Evolutionary conservation across 1,284 basidiomycete species (phyloP), one percentile per base, ranked within the genome.

Genomic region (Trametes hirsuta): DNA sequence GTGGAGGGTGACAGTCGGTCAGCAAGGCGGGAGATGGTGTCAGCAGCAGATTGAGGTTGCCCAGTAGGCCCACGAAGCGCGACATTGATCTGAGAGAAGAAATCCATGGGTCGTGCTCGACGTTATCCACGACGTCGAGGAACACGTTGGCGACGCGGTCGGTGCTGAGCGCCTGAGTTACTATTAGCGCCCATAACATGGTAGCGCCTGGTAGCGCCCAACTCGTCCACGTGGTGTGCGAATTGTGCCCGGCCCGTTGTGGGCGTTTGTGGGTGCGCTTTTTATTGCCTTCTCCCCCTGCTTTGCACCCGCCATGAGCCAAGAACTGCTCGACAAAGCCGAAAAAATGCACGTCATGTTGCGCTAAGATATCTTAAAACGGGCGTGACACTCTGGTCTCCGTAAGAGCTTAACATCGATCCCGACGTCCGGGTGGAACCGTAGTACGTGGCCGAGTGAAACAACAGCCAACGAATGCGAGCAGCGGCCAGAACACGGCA

Each of bases 1-100:
- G 92, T 90, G 2, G 90, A 86, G 12, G 94, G 93, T 34, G 93
- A 90, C 39, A 99, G 87, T 50, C 94, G 82, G 72, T 97, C 95
- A 65, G 90, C 91, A 61, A 98, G 89, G 66, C 90, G 89, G 47
- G 85, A 83, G 68, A 98, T 93, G 18, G 94, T 95, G 62, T 95
- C 93, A 15, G 84, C 78, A 1, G 95, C 84, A 0, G 91, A 92
- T 74, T 97, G 95, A 1, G 88, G 87, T 46, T 84, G 85, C 8
- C 89, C 90, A 5, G 86, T 85, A 12, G 90, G 90, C 30, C 90
- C 90, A 60, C 90, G 83, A 45, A 93, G 83, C 59, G 91, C 90
- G 52, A 88, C 86, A 75, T 92, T 91, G 5, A 89, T 91, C 73
- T 91, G 88, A 11, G 85, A 87, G 70, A 93, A 75, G 77, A 93